These are phyloP conservation scores for Colletotrichum sp. DNA, from an alignment of 2,329 filamentous ascomycete genomes.

Conservation along the genomic window DNA sequence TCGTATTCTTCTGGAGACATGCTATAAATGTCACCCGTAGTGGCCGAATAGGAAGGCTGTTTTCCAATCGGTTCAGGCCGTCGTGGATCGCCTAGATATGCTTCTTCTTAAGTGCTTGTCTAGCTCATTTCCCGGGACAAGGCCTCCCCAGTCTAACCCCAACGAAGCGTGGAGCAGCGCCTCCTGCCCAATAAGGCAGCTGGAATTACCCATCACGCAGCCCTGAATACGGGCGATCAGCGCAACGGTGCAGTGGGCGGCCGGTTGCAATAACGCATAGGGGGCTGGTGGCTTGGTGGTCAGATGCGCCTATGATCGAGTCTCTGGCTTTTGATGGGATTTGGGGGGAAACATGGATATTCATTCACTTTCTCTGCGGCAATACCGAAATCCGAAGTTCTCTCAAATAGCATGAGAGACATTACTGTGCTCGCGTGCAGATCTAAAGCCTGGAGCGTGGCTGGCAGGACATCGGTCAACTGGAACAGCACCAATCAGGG, in stretches of 20 bases:
- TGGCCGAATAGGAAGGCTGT: background rate
- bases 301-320: background rate
- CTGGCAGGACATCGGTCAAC: background rate
- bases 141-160: slow-evolving; percentile 4
- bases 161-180: background rate
- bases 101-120: background rate
- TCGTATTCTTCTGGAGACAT: slow-evolving; percentile 1
- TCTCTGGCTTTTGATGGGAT: background rate
- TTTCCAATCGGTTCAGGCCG: background rate
- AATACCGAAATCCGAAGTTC: background rate
- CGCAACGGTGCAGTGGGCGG: background rate
- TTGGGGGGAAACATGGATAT: background rate
- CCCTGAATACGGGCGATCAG: slow-evolving; percentile 8
- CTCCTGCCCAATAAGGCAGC: slow-evolving; percentile 13
- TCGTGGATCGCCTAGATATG: slow-evolving; percentile 6
- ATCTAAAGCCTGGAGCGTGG: accelerated
- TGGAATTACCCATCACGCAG: slow-evolving; percentile 6
- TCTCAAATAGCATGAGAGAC: background rate
- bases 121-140: slow-evolving; percentile 7
- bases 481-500: background rate
- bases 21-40: background rate
- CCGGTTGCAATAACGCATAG: background rate
- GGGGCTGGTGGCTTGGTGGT: background rate
- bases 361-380: background rate
- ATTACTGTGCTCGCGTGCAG: background rate